These are phyloP conservation scores for Magnusiomyces magnusii DNA, from an alignment of 1,139 yeast genomes.

Conservation along the genomic window DNA sequence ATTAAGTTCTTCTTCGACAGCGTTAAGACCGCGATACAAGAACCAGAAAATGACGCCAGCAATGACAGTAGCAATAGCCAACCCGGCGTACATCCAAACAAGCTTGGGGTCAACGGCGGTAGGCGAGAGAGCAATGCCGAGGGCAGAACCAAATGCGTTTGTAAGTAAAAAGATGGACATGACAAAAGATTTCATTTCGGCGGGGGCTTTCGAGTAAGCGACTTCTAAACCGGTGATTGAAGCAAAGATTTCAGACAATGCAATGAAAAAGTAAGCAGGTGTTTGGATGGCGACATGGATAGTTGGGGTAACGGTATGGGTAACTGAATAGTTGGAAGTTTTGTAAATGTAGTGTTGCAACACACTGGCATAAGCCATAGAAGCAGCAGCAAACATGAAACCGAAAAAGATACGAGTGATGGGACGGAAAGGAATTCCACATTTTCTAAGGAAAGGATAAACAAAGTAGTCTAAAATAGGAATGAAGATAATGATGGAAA, in stretches of 20 bases:
- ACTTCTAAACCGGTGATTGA: slow-evolving; percentile 61
- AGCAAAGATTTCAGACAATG: slow-evolving; percentile 56
- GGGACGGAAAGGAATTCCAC: slow-evolving; percentile 40
- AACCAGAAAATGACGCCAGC: slow-evolving; percentile 61
- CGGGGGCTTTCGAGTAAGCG: slow-evolving; percentile 65
- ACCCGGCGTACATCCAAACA: slow-evolving; percentile 58
- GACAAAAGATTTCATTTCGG: slow-evolving; percentile 56
- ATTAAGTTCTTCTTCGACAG: slow-evolving; percentile 54
- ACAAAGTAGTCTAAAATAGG: slow-evolving; percentile 49
- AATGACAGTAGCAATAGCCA: slow-evolving; percentile 50
- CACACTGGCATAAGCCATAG: slow-evolving; percentile 77
- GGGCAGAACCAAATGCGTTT: slow-evolving; percentile 60
- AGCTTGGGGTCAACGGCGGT: slow-evolving; percentile 60
- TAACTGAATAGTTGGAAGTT: slow-evolving; percentile 42
- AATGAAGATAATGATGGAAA: slow-evolving; percentile 53
- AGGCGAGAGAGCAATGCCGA: slow-evolving; percentile 65
- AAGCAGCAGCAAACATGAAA: slow-evolving; percentile 58
- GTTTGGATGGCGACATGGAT: slow-evolving; percentile 57
- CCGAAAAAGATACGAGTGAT: slow-evolving; percentile 71
- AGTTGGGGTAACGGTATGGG: slow-evolving; percentile 39
- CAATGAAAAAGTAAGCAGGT: slow-evolving; percentile 57
- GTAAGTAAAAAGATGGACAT: slow-evolving; percentile 56
- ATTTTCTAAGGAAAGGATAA: slow-evolving; percentile 49
- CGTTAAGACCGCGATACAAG: slow-evolving; percentile 49
- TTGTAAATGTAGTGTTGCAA: slow-evolving; percentile 66